A percentile compares a stretch with the other conserved stretches of the same genome.
Evolutionary conservation across 352 stramenopile species (phyloP).

Genomic region (Globisporangium okanoganense): DNA sequence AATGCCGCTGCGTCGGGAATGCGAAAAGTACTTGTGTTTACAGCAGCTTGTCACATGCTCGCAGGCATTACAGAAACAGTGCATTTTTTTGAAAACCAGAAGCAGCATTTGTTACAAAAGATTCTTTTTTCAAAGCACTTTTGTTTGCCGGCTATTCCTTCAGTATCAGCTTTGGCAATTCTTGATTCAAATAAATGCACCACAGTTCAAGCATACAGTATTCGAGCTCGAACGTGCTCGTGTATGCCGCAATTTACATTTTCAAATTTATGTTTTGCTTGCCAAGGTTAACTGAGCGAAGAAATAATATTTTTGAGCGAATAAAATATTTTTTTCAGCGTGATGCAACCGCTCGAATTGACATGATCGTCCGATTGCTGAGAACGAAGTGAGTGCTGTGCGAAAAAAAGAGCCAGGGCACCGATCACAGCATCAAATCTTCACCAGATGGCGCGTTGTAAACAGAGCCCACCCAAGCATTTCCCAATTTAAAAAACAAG

Average conservation of each 20-base stretch:
- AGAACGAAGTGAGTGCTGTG: not conserved
- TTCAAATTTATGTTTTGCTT: too few relatives aligned
- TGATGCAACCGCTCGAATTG: slow-evolving; percentile 3
- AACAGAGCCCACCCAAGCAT: not conserved
- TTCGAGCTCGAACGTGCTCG: too few relatives aligned
- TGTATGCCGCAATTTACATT: too few relatives aligned
- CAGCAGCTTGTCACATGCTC: not conserved
- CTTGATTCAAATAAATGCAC: too few relatives aligned
- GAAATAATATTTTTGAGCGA: too few relatives aligned
- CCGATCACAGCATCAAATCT: not conserved
- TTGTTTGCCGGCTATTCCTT: too few relatives aligned
- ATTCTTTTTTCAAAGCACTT: too few relatives aligned
- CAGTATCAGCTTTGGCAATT: too few relatives aligned
- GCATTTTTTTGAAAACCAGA: not conserved
- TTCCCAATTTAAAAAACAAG: not conserved
- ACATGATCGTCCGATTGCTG: not conserved
- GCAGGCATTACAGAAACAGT: not conserved
- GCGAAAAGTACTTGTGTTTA: slow-evolving; percentile 5
- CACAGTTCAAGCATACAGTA: too few relatives aligned
- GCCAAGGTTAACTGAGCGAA: too few relatives aligned
- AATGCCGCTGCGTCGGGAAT: not conserved
- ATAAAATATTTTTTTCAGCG: too few relatives aligned
- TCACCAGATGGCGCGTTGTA: not conserved
- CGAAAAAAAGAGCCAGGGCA: not conserved
- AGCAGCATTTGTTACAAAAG: too few relatives aligned